A percentile compares a stretch with the other conserved stretches of the same genome.
phyloP scores from a whole-genome alignment of 164 flowering plant species.

The Akebia trifoliata region DNA sequence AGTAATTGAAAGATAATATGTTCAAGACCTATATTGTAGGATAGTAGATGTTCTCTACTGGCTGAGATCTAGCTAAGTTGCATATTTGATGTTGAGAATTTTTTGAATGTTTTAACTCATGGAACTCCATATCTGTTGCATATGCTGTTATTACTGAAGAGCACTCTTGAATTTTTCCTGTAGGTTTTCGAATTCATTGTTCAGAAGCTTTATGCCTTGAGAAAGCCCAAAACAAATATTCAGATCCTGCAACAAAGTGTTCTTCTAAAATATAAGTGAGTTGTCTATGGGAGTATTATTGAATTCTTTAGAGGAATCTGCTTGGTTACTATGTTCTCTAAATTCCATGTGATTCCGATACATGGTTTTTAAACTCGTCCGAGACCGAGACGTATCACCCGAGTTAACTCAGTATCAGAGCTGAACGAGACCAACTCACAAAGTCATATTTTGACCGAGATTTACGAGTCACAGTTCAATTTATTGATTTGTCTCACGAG shows the following conservation, averaged over 20 bases:
- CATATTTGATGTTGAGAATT: not conserved
- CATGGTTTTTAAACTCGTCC: too few relatives aligned
- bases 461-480: too few relatives aligned
- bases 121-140: not conserved
- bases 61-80: too few relatives aligned
- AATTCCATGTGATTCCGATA: not conserved
- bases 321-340: not conserved
- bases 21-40: not conserved
- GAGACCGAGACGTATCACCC: too few relatives aligned
- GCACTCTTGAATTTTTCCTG: constrained; percentile 7
- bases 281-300: constrained; percentile 4
- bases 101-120: not conserved
- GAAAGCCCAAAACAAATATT: constrained; percentile 96
- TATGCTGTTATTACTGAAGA: not conserved
- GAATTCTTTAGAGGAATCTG: not conserved
- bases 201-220: constrained; percentile 91
- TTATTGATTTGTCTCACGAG: too few relatives aligned
- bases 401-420: too few relatives aligned
- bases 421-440: too few relatives aligned
- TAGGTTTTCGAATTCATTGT: constrained; percentile 91
- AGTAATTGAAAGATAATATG: not conserved
- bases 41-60: too few relatives aligned
- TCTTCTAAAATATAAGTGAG: constrained; percentile 92
- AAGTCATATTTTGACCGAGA: too few relatives aligned
- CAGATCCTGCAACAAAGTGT: constrained; percentile 98